Evolutionary conservation across 768 basidiomycete species (phyloP).

Genomic region (Daedaleopsis sinensis): DNA sequence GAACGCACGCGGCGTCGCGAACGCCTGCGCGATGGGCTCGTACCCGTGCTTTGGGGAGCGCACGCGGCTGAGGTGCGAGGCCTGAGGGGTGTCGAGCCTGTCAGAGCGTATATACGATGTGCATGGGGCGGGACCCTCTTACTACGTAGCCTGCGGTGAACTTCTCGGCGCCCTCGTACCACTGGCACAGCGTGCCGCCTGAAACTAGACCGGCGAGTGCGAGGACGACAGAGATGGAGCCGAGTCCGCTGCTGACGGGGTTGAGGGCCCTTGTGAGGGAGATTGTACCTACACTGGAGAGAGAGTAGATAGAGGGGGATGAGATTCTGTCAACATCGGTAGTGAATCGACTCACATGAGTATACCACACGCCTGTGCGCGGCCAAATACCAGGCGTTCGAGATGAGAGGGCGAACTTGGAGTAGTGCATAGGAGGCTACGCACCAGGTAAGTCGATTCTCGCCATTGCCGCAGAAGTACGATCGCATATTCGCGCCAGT

Average conservation of each 20-base stretch:
- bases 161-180: slow-evolving; percentile 14
- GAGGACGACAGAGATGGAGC: slow-evolving; percentile 12
- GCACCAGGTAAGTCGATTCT: slow-evolving; percentile 15
- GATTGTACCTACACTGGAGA: background rate
- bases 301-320: no score
- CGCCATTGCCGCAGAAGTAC: slow-evolving; percentile 22
- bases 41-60: slow-evolving; percentile 14
- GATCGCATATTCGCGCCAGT: slow-evolving; percentile 27
- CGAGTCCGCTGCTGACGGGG: slow-evolving; percentile 4
- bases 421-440: background rate
- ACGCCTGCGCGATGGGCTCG: slow-evolving; percentile 12
- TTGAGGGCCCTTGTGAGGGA: slow-evolving; percentile 3
- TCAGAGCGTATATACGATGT: background rate
- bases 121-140: background rate
- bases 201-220: slow-evolving; percentile 8
- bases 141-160: slow-evolving; percentile 15
- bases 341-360: slow-evolving; percentile 9
- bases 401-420: background rate
- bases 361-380: slow-evolving; percentile 10
- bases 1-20: slow-evolving; percentile 22
- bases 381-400: background rate
- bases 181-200: slow-evolving; percentile 13
- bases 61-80: slow-evolving; percentile 11
- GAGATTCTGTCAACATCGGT: no score
- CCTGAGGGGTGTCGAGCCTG: slow-evolving; percentile 2